These are phyloP conservation scores for Ophiostoma pallidulum DNA, from an alignment of 2,329 filamentous ascomycete species.

Conservation along the genomic window DNA sequence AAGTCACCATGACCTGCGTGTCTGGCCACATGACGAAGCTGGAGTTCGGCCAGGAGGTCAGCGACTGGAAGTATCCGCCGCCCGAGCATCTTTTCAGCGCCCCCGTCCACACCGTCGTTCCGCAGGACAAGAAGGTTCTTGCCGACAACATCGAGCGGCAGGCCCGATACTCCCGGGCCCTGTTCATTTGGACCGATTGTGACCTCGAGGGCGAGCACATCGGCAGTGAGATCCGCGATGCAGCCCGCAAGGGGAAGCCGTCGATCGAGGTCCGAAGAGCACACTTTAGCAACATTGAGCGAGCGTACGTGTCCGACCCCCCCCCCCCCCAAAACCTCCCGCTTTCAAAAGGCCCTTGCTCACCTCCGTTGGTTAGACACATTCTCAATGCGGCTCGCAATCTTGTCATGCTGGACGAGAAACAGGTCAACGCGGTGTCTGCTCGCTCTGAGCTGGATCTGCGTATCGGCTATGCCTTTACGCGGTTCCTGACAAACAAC, in stretches of 20 bases:
- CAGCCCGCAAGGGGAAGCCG: conserved; percentile 65
- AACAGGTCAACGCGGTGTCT: conserved; percentile 76
- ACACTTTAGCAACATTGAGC: conserved; percentile 90
- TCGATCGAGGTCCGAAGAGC: conserved; percentile 74
- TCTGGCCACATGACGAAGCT: conserved; percentile 75
- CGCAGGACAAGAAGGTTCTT: conserved; percentile 66
- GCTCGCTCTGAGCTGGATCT: conserved; percentile 89
- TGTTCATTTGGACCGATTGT: conserved; percentile 99
- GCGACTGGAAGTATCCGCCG: conserved; percentile 71
- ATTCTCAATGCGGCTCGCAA: conserved; percentile 73
- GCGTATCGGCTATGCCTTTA: conserved; percentile 86
- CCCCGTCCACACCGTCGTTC: conserved; percentile 58
- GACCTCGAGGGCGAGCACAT: conserved; percentile 97
- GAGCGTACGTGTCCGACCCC: too few species aligned
- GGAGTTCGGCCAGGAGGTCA: conserved; percentile 66
- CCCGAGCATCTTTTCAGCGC: conserved; percentile 75
- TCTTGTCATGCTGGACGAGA: conserved; percentile 71
- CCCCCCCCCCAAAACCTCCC: too few species aligned
- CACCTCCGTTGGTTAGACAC: conserved; percentile 54
- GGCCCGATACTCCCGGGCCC: conserved; percentile 58
- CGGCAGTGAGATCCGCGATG: conserved; percentile 76
- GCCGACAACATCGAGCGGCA: conserved; percentile 77
- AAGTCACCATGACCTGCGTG: conserved; percentile 90
- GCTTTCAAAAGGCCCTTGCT: too few species aligned
- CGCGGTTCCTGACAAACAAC: conserved; percentile 71